Base-by-base conservation (phyloP, 345 rosid species). In the Excoecaria cochinchinensis region DNA sequence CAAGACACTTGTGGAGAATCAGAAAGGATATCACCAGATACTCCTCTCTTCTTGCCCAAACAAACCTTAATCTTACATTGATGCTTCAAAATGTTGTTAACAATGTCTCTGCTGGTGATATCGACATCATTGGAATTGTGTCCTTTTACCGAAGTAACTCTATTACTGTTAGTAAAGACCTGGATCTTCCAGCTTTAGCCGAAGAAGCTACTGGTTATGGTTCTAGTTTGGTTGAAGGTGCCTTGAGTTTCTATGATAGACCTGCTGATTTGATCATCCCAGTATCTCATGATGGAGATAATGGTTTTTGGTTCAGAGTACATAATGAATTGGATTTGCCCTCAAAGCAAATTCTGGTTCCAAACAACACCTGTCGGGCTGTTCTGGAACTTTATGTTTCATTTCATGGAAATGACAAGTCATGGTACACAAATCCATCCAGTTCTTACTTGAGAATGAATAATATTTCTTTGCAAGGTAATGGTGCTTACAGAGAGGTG, bases 11-110 rank as follows among this genome's bases (percentile, higher is more conserved):
- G 22, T 80, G 80, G 83, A 69, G 57, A 40, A 71, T 72, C 17
- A 59, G n/a, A 62, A 80, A 80, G 80, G 83, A 80, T 51, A 62
- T 80, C 69, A 76, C 83, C 15, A 61, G 52, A 52, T 80, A 72
- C 74, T 42, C 70, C 40, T 68, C 83, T 12, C 65, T 80, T 11
- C 80, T 80, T 5, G 25, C 16, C 12, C 16, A 61, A 21, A 38
- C 55, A 8, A 48, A 64, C 55, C 59, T 69, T n/a, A 63, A 64
- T 24, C 48, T 60, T 47, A 66, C 69, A 16, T 47, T 55, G 55
- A 31, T 50, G 17, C 47, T 79, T 40, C 53, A 70, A 5, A 65
- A 57, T 40, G 5, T 62, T 70, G 44, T 55, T 46, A 57, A 55
- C 52, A 8, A 58, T 38, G 53, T 59, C 53, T 56, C 56, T 42